These are phyloP conservation scores for Picea abies DNA, from an alignment of 83 land plant genomes.

Conservation along the genomic window DNA sequence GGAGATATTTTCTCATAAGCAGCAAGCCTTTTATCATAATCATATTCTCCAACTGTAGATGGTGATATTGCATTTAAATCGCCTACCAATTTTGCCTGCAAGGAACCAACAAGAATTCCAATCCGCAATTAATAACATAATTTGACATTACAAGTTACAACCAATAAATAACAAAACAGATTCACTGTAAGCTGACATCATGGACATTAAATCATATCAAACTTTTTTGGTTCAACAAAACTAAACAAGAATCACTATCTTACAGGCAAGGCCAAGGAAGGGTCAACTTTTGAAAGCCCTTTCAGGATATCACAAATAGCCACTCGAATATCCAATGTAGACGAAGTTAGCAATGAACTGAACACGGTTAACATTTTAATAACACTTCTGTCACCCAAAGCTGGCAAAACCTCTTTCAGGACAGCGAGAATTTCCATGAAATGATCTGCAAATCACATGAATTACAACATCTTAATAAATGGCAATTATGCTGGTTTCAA, in stretches of 20 bases:
- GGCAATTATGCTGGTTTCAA: not conserved
- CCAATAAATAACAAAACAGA: not conserved
- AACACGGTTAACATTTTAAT: constrained; percentile 46
- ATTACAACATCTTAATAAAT: not conserved
- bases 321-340: constrained; percentile 43
- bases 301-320: constrained; percentile 65
- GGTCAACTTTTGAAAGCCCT: constrained; percentile 47
- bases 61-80: constrained; percentile 80
- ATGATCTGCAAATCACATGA: constrained; percentile 41
- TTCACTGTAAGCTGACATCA: not conserved
- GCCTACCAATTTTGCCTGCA: constrained; percentile 66
- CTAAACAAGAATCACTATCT: not conserved
- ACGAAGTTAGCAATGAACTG: constrained; percentile 50
- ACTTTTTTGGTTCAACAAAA: not conserved
- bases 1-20: constrained; percentile 63
- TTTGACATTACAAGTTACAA: not conserved
- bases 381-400: constrained; percentile 28
- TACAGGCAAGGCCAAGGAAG: constrained; percentile 63
- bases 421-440: constrained; percentile 51
- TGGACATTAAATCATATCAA: not conserved
- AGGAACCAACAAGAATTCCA: not conserved
- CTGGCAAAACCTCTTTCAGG: constrained; percentile 50
- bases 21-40: constrained; percentile 66
- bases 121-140: too few species aligned
- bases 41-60: constrained; percentile 65